Base-by-base conservation (phyloP, 208 protist species). In the Phytomonas sp. region DNA sequence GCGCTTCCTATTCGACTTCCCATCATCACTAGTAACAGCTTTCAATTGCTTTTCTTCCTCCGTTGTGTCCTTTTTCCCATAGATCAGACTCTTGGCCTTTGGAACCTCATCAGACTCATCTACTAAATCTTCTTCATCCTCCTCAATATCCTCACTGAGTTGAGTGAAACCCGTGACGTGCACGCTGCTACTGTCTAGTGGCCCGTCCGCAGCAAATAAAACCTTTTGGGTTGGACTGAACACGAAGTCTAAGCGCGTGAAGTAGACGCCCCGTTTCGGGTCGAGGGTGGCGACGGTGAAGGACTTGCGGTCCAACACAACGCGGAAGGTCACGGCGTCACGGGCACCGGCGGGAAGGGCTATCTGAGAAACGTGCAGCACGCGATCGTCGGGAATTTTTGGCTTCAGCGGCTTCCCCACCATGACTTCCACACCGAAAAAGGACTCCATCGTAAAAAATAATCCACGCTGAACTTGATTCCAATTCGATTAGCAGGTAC, bases 381-480 rank as follows among this genome's bases (percentile, higher is more conserved):
- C 74, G 65, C 79, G 80, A 28, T 88, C 85, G 11, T 79, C 71
- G 0, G 85, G 72, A 17, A 94, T 87, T n/a, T 81, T 84, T 13
- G 78, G 83, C 70, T 80, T 80, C 15, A 80, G 72, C 60, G 80
- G 60, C 66, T 84, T 71, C 31, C 84, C 88, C 2, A 75, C 79
- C n/a, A 67, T 68, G 15, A 93, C 85, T 71, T 94, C 88, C 13
- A 90, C 9, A 43, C 88, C 88, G 64, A 89, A 94, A 67, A 94
- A 94, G 23, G 79, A 78, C 59, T 94, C 83, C 88, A 94, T 94
- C 36, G 29, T 30, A 36, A 28, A 4, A 32, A 37, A 30, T 65
- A 28, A 43, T 30, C 40, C 40, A 17, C 40, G 40, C 40, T 40
- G 40, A 46, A 20, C 40, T 46, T 9, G 11, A 20, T 20, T 20